phyloP scores from a whole-genome alignment of 1,284 basidiomycete species.

The Abortiporus biennis region DNA sequence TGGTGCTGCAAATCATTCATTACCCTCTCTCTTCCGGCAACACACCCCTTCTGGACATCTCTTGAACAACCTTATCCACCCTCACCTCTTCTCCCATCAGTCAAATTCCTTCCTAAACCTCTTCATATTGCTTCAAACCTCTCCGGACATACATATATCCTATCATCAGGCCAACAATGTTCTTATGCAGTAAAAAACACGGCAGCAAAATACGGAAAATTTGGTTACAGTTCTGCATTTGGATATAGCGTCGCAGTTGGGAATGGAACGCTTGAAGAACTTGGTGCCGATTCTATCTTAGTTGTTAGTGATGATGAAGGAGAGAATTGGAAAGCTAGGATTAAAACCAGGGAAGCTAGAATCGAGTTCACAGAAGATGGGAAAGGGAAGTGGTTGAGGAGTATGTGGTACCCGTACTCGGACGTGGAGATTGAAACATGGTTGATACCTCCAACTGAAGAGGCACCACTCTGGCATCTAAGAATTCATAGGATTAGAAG shows the following conservation, averaged over 20 bases:
- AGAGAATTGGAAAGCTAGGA: conserved; percentile 66
- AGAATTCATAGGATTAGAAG: conserved; percentile 60
- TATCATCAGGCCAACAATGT: conserved; percentile 74
- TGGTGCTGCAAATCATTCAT: conserved; percentile 81
- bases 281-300: conserved; percentile 63
- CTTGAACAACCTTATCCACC: conserved; percentile 58
- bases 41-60: conserved; percentile 68
- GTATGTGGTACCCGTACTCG: conserved; percentile 70
- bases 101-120: conserved; percentile 51
- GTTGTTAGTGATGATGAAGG: conserved; percentile 63
- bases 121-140: conserved; percentile 62
- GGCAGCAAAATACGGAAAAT: conserved; percentile 74
- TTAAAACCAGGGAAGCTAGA: conserved; percentile 56
- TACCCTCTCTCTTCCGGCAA: conserved; percentile 53
- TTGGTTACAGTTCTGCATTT: conserved; percentile 69
- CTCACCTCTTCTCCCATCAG: conserved; percentile 34
- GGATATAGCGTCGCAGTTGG: conserved; percentile 74
- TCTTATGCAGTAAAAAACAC: conserved; percentile 76
- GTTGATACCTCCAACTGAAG: conserved; percentile 57
- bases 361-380: conserved; percentile 54
- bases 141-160: conserved; percentile 62
- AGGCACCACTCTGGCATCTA: conserved; percentile 61
- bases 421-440: conserved; percentile 73
- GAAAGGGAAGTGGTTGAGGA: conserved; percentile 48
- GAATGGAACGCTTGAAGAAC: conserved; percentile 62